These are phyloP conservation scores for Periglandula ipomoeae DNA, from an alignment of 2,329 filamentous ascomycete genomes.

Conservation along the genomic window DNA sequence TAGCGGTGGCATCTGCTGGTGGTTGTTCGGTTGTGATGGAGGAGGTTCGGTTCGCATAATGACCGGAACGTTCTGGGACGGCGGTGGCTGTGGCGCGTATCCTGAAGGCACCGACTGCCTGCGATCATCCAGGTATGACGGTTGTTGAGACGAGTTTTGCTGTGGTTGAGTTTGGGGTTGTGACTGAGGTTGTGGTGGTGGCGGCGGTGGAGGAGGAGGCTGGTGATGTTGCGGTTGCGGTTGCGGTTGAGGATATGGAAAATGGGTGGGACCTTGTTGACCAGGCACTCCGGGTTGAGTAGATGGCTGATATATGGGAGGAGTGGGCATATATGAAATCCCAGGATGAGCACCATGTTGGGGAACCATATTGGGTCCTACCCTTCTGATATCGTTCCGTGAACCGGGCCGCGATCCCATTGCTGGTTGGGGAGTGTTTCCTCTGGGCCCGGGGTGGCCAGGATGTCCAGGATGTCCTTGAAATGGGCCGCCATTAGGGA, in stretches of 20 bases:
- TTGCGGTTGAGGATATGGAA: slow-evolving; percentile 25
- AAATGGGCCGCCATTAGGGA: slow-evolving; percentile 66
- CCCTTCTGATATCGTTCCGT: slow-evolving; percentile 66
- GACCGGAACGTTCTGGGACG: slow-evolving; percentile 36
- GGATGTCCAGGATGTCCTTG: slow-evolving; percentile 38
- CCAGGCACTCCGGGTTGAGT: slow-evolving; percentile 27
- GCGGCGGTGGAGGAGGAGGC: slow-evolving; percentile 2
- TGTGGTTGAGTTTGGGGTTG: background rate
- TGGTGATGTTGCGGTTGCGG: slow-evolving; percentile 41
- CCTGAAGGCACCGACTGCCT: slow-evolving; percentile 61
- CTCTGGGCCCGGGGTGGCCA: slow-evolving; percentile 42
- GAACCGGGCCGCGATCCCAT: slow-evolving; percentile 61
- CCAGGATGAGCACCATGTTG: slow-evolving; percentile 51
- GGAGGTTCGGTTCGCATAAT: slow-evolving; percentile 46
- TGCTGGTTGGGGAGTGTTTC: slow-evolving; percentile 71
- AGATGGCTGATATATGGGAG: slow-evolving; percentile 59
- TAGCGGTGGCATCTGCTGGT: slow-evolving; percentile 28
- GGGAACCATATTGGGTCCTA: slow-evolving; percentile 63
- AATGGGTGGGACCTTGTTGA: slow-evolving; percentile 31
- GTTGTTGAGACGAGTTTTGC: slow-evolving; percentile 36
- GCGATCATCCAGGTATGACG: slow-evolving; percentile 68
- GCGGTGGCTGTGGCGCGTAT: slow-evolving; percentile 51
- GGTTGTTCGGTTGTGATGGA: slow-evolving; percentile 48
- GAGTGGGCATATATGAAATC: slow-evolving; percentile 79
- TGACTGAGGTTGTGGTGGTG: background rate